These are phyloP conservation scores for Paramyrothecium sp. DNA, from an alignment of 2,329 filamentous ascomycete species.

Conservation along the genomic window DNA sequence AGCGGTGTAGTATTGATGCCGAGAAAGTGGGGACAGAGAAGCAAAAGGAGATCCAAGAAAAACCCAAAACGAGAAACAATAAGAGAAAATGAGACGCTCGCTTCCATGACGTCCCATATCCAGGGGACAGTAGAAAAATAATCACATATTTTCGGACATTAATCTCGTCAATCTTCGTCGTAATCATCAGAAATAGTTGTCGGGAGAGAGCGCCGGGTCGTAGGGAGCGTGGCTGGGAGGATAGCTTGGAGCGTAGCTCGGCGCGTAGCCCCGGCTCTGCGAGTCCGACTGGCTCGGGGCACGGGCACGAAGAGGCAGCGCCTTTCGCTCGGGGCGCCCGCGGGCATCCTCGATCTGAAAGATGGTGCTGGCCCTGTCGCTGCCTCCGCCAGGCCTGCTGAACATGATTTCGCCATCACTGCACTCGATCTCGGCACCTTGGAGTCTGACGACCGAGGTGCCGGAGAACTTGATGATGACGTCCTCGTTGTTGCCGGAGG, in stretches of 20 bases:
- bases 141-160: constrained; percentile 20
- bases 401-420: constrained; percentile 60
- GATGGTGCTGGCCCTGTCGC: constrained; percentile 50
- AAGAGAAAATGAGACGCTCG: constrained; percentile 10
- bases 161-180: constrained; percentile 25
- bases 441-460: constrained; percentile 53
- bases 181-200: constrained; percentile 28
- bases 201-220: constrained; percentile 23
- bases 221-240: constrained; percentile 27
- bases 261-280: constrained; percentile 30
- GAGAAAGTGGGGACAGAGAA: constrained; percentile 2
- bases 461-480: constrained; percentile 61
- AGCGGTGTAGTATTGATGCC: not conserved
- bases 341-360: constrained; percentile 48
- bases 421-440: constrained; percentile 58
- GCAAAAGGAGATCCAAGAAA: constrained; percentile 15
- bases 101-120: constrained; percentile 10
- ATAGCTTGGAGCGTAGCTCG: constrained; percentile 25
- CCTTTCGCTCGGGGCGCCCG: constrained; percentile 40
- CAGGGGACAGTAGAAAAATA: constrained; percentile 14
- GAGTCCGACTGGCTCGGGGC: constrained; percentile 51
- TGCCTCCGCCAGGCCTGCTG: constrained; percentile 36
- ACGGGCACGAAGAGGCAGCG: constrained; percentile 42
- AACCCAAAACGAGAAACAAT: constrained; percentile 13
- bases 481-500: constrained; percentile 52